Conservation (phyloP, 768 basidiomycete species). For the Pulveroboletus ravenelii region DNA sequence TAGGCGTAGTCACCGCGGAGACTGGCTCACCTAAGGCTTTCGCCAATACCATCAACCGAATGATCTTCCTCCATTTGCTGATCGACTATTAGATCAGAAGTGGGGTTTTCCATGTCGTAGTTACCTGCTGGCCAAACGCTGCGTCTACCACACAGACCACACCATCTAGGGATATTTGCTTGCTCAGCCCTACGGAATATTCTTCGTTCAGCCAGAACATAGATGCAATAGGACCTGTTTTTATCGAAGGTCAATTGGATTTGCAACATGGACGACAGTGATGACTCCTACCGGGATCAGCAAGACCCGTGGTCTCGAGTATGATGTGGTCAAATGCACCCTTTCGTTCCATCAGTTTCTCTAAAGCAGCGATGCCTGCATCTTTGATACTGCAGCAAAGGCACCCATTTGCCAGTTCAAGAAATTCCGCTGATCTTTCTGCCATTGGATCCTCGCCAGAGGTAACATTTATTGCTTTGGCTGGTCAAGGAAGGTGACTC, state of each 20-base stretch:
- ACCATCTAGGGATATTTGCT: conserved; percentile 75
- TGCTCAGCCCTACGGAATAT: conserved; percentile 60
- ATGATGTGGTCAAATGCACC: conserved; percentile 94
- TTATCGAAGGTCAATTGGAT: conserved; percentile 1
- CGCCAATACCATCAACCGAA: conserved; percentile 59
- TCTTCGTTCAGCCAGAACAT: conserved; percentile 89
- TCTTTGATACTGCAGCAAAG: conserved; percentile 99
- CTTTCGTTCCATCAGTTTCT: conserved; percentile 81
- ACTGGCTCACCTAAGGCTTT: conserved; percentile 67
- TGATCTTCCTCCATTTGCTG: conserved; percentile 88
- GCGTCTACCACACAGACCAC: conserved; percentile 93
- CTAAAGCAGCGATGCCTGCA: conserved; percentile 87
- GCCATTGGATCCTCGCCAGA: conserved; percentile 58
- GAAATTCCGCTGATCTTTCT: conserved; percentile 73
- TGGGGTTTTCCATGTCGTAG: conserved; percentile 18
- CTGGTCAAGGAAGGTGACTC: conserved; percentile 36
- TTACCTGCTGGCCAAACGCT: conserved; percentile 65
- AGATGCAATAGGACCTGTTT: conserved; percentile 73
- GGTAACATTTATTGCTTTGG: conserved; percentile 80
- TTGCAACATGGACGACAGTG: neutral
- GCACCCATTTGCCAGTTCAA: conserved; percentile 94
- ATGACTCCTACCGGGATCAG: conserved; percentile 72
- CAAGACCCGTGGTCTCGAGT: conserved; percentile 92
- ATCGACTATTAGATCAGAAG: neutral
- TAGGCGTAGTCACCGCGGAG: neutral